Conservation (phyloP, 1,139 yeast genomes). For the Tardiomyces blankii region DNA sequence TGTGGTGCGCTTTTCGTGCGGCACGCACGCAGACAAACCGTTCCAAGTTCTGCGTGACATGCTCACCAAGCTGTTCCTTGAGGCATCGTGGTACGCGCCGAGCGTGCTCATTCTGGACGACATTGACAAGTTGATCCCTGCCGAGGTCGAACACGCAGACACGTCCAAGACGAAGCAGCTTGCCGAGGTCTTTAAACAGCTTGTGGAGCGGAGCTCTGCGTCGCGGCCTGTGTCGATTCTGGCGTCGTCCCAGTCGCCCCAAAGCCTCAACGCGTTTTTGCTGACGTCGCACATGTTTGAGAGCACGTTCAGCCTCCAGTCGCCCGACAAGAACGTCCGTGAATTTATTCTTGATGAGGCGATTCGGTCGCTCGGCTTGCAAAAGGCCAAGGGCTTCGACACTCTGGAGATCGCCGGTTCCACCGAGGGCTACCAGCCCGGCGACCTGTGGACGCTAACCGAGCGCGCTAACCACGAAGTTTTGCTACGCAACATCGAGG, state of each 20-base stretch:
- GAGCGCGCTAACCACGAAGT: conserved; percentile 62
- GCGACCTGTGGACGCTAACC: conserved; percentile 60
- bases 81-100: conserved; percentile 74
- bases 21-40: conserved; percentile 44
- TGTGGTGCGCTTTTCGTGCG: conserved; percentile 41
- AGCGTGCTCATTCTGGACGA: conserved; percentile 68
- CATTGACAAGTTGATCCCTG: conserved; percentile 63
- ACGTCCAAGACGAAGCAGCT: conserved; percentile 48
- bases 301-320: conserved; percentile 44
- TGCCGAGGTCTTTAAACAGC: conserved; percentile 35
- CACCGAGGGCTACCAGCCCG: conserved; percentile 85
- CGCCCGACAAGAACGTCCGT: conserved; percentile 65
- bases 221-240: conserved; percentile 41
- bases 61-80: conserved; percentile 42
- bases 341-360: conserved; percentile 40
- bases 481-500: conserved; percentile 13
- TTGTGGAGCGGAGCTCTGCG: conserved; percentile 17
- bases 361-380: conserved; percentile 24
- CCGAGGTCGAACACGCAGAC: conserved; percentile 62
- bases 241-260: conserved; percentile 53
- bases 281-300: conserved; percentile 65
- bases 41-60: conserved; percentile 39
- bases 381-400: conserved; percentile 36
- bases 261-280: conserved; percentile 49
- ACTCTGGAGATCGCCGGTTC: conserved; percentile 59